A percentile compares a stretch with the other conserved stretches of the same genome.
Evolutionary conservation across 2,329 filamentous ascomycete species (phyloP).

Genomic region (Alternaria brassicicola): DNA sequence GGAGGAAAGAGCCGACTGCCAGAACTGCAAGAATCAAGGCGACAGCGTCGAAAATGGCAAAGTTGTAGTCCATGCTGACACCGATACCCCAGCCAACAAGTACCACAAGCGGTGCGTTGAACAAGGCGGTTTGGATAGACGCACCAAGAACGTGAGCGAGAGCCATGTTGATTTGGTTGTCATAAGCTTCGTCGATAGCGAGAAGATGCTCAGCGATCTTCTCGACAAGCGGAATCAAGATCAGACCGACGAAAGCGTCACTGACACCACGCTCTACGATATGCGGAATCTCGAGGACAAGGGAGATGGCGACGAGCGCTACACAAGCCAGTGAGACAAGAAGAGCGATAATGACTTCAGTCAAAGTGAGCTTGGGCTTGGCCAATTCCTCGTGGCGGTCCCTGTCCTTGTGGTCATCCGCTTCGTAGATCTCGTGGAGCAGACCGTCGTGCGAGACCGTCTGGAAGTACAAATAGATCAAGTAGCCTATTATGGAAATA

Average conservation of each 20-base stretch:
- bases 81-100: conserved; percentile 81
- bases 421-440: conserved; percentile 74
- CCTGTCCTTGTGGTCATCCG: conserved; percentile 70
- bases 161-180: conserved; percentile 83
- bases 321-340: conserved; percentile 70
- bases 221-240: conserved; percentile 80
- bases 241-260: conserved; percentile 68
- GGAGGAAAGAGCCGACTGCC: conserved; percentile 83
- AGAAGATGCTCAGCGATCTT: conserved; percentile 84
- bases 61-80: conserved; percentile 74
- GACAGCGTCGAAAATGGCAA: conserved; percentile 84
- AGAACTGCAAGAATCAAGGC: conserved; percentile 83
- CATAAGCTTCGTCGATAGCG: conserved; percentile 83
- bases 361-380: conserved; percentile 74
- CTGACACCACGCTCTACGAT: conserved; percentile 61
- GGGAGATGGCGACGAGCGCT: conserved; percentile 72
- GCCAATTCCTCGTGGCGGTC: conserved; percentile 65
- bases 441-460: conserved; percentile 77
- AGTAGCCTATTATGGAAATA: conserved; percentile 72
- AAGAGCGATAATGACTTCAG: conserved; percentile 72
- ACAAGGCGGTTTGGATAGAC: conserved; percentile 85
- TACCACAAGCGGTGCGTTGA: conserved; percentile 84
- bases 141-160: conserved; percentile 85
- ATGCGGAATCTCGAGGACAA: conserved; percentile 73
- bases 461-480: conserved; percentile 69